Percentiles rank a stretch among this genome's conserved stretches.
These are phyloP conservation scores for Populus simonii DNA, from an alignment of 345 rosid species.

Conservation along the genomic window DNA sequence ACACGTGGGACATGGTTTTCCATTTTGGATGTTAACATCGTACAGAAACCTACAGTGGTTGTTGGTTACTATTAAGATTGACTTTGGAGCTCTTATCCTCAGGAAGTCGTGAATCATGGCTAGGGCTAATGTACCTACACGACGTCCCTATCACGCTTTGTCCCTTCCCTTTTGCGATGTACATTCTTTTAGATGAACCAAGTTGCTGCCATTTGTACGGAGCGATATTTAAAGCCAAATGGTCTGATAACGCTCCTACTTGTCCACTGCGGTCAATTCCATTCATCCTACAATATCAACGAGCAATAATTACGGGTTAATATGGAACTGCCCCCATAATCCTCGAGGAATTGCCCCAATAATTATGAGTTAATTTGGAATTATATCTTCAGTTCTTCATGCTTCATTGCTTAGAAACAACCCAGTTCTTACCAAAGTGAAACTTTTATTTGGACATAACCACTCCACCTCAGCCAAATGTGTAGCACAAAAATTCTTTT, in stretches of 20 bases:
- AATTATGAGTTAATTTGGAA: too few relatives aligned
- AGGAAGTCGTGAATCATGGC: not conserved
- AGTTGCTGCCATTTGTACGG: not conserved
- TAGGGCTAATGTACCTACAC: not conserved
- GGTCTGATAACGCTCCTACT: not conserved
- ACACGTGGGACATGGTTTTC: too few relatives aligned
- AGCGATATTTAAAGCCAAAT: not conserved
- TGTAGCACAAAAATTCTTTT: not conserved
- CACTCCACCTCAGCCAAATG: not conserved
- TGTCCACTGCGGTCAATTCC: too few relatives aligned
- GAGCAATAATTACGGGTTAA: too few relatives aligned
- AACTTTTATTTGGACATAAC: not conserved
- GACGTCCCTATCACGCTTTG: not conserved
- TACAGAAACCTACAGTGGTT: not conserved
- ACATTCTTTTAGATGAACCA: not conserved
- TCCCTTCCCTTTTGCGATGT: not conserved
- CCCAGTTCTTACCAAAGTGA: not conserved
- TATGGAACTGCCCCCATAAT: not conserved
- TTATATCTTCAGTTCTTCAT: not conserved
- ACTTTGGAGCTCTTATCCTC: not conserved
- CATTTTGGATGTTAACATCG: too few relatives aligned
- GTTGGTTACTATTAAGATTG: not conserved
- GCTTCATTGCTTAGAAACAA: not conserved
- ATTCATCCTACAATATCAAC: too few relatives aligned
- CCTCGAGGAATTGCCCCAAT: not conserved